Conservation (phyloP, 768 basidiomycete genomes). For the Pulveroboletus sp. region DNA sequence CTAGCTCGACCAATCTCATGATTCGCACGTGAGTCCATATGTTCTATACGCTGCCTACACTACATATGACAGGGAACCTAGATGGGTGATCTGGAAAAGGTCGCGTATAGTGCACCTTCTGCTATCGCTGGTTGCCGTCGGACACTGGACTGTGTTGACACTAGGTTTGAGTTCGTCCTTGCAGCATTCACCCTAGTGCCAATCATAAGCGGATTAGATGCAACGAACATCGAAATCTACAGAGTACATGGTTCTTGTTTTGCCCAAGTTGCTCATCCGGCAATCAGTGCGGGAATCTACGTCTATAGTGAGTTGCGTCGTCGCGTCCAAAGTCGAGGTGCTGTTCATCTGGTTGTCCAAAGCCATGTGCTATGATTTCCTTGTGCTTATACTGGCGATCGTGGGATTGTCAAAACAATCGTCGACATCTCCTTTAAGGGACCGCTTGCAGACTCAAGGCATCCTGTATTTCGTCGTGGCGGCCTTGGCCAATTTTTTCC, state of each 20-base stretch:
- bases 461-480: slow-evolving; percentile 16
- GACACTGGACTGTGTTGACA: slow-evolving; percentile 22
- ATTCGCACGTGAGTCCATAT: slow-evolving; percentile 22
- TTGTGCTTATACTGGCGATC: slow-evolving; percentile 16
- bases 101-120: slow-evolving; percentile 12
- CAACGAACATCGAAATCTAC: neutral
- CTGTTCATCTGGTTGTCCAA: neutral
- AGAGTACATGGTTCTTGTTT: slow-evolving; percentile 2
- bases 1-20: slow-evolving; percentile 22
- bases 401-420: slow-evolving; percentile 11
- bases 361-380: slow-evolving; percentile 22
- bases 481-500: slow-evolving; percentile 7
- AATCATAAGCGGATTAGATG: slow-evolving; percentile 9
- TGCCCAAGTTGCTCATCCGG: neutral
- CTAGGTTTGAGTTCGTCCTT: slow-evolving; percentile 5
- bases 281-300: slow-evolving; percentile 1
- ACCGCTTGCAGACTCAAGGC: slow-evolving; percentile 15
- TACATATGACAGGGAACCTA: neutral
- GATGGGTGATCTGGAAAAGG: slow-evolving; percentile 28
- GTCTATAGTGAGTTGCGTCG: slow-evolving; percentile 15
- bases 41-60: neutral
- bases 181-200: no score
- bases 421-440: slow-evolving; percentile 9
- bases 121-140: slow-evolving; percentile 10
- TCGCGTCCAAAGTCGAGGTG: neutral